Evolutionary conservation across 148 eudicot species (phyloP).

Genomic region (Arctostaphylos glauca): DNA sequence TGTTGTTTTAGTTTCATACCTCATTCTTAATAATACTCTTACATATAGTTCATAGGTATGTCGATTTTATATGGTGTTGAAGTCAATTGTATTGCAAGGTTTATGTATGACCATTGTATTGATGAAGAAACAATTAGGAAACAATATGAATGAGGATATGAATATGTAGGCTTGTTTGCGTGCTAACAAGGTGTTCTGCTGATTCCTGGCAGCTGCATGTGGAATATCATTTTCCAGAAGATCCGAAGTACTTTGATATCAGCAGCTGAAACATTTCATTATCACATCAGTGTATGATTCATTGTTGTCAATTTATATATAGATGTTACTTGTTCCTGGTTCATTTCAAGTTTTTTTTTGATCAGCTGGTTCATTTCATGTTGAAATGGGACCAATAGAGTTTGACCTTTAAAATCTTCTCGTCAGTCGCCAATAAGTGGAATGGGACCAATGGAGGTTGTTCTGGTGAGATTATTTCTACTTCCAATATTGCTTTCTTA

Average conservation of each 20-base stretch:
- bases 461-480: conserved; percentile 23
- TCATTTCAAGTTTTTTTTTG: neutral
- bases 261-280: conserved; percentile 32
- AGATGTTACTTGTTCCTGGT: neutral
- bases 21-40: neutral
- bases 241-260: conserved; percentile 77
- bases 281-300: neutral
- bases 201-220: conserved; percentile 53
- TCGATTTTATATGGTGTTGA: neutral
- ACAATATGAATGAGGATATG: neutral
- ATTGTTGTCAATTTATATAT: conserved; percentile 1
- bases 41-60: neutral
- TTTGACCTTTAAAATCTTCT: neutral
- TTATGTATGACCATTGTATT: neutral
- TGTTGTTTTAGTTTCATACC: neutral
- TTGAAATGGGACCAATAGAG: neutral
- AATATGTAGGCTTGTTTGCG: neutral
- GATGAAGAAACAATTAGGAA: neutral
- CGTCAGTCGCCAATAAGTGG: neutral
- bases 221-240: conserved; percentile 70
- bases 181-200: neutral
- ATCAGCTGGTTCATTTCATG: neutral
- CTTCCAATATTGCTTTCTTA: conserved; percentile 40
- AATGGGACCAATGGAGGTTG: conserved; percentile 5
- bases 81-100: neutral